These are phyloP conservation scores for Cicer cuneatum DNA, from an alignment of 306 rosid genomes.

Conservation along the genomic window DNA sequence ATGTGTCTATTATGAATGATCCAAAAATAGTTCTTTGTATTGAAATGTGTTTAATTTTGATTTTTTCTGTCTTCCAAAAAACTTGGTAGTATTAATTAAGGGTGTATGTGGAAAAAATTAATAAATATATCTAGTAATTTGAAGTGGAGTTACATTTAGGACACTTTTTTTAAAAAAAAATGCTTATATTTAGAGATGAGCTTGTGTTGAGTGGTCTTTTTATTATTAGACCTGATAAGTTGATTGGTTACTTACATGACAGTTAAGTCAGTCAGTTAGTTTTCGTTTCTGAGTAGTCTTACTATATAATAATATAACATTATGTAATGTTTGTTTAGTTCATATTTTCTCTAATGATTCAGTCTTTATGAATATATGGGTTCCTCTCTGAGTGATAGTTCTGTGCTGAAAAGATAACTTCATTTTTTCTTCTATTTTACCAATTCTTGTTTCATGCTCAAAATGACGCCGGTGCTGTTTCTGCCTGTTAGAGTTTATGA, in stretches of 20 bases:
- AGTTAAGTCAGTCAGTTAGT: slow-evolving; percentile 8
- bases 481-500: not conserved
- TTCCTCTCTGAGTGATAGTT: slow-evolving; percentile 12
- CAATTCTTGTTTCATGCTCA: slow-evolving; percentile 11
- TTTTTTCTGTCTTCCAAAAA: not conserved
- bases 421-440: not conserved
- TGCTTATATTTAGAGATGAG: not conserved
- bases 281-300: not conserved
- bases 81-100: not conserved
- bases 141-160: not conserved
- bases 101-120: not conserved
- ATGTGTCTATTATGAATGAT: not conserved
- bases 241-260: slow-evolving; percentile 6
- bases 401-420: not conserved
- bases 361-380: not conserved
- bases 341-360: not conserved
- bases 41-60: not conserved
- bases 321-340: not conserved
- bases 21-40: not conserved
- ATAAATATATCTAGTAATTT: not conserved
- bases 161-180: no score
- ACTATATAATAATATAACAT: not conserved
- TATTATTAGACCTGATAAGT: not conserved
- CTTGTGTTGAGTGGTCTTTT: not conserved
- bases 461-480: not conserved